phyloP scores from a whole-genome alignment of 495 filamentous ascomycete genomes.

The Aspergillus conjunctus region DNA sequence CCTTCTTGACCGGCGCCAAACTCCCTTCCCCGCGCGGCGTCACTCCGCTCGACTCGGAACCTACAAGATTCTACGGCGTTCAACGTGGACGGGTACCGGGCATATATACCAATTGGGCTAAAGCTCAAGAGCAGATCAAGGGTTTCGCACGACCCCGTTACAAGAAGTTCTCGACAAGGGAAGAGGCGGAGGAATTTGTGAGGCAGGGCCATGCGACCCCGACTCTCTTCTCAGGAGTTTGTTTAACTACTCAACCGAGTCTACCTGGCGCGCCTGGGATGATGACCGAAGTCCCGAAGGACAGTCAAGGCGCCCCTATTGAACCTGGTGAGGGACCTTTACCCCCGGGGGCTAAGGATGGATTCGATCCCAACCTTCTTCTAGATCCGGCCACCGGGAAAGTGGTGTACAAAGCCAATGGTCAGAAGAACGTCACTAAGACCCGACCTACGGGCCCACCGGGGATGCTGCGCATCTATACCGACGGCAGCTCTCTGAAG shows the following conservation, averaged over 20 bases:
- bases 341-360: slow-evolving; percentile 58
- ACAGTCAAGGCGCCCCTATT: slow-evolving; percentile 48
- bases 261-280: slow-evolving; percentile 33
- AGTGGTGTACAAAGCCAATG: slow-evolving; percentile 58
- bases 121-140: slow-evolving; percentile 72
- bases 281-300: slow-evolving; percentile 33
- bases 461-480: slow-evolving; percentile 74
- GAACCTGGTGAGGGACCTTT: slow-evolving; percentile 58
- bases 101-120: slow-evolving; percentile 86
- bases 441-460: slow-evolving; percentile 37
- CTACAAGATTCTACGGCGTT: slow-evolving; percentile 75
- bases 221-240: slow-evolving; percentile 28
- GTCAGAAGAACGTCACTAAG: slow-evolving; percentile 51
- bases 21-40: slow-evolving; percentile 29
- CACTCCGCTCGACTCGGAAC: slow-evolving; percentile 29
- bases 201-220: slow-evolving; percentile 43
- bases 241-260: slow-evolving; percentile 26
- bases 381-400: slow-evolving; percentile 60
- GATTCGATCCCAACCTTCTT: slow-evolving; percentile 61
- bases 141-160: slow-evolving; percentile 79
- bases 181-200: slow-evolving; percentile 78
- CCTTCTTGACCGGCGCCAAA: slow-evolving; percentile 68
- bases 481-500: slow-evolving; percentile 79
- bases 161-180: slow-evolving; percentile 73
- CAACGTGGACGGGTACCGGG: slow-evolving; percentile 78